These are phyloP conservation scores for Russula ochroleuca DNA, from an alignment of 768 basidiomycete genomes.

Conservation along the genomic window DNA sequence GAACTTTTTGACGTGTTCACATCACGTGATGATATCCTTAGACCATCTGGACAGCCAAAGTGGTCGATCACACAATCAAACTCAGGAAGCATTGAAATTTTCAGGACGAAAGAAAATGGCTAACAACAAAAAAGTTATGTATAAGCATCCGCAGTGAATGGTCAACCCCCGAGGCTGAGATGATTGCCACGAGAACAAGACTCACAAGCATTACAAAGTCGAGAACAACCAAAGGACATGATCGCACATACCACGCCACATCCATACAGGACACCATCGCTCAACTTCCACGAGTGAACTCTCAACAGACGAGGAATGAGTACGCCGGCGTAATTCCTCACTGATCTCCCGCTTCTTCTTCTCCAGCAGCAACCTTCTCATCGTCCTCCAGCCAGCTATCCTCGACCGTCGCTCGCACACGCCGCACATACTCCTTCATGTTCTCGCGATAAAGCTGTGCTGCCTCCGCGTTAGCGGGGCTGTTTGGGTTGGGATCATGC, in stretches of 20 bases:
- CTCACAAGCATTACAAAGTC: slow-evolving; percentile 5
- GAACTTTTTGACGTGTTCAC: slow-evolving; percentile 26
- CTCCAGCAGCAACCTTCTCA: slow-evolving; percentile 58
- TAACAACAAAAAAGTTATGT: background rate
- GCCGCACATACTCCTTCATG: slow-evolving; percentile 95
- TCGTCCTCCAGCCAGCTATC: slow-evolving; percentile 87
- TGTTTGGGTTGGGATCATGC: slow-evolving; percentile 98
- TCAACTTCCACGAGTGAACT: slow-evolving; percentile 3
- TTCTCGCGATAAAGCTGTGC: slow-evolving; percentile 96
- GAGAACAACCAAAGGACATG: slow-evolving; percentile 2
- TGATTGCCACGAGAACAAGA: slow-evolving; percentile 3
- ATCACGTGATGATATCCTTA: slow-evolving; percentile 20
- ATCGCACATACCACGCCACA: slow-evolving; percentile 1
- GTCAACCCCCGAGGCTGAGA: background rate
- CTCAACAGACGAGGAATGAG: slow-evolving; percentile 1
- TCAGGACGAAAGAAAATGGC: background rate
- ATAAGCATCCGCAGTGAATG: background rate
- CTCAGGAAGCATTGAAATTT: background rate
- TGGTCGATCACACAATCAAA: background rate
- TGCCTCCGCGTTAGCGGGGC: slow-evolving; percentile 97
- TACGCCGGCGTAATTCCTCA: slow-evolving; percentile 13
- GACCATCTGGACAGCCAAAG: background rate
- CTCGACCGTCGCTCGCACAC: slow-evolving; percentile 92
- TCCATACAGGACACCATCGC: background rate
- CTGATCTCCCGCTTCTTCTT: slow-evolving; percentile 36